These are phyloP conservation scores for Prunus yedoensis DNA, from an alignment of 331 rosid genomes.

Conservation along the genomic window DNA sequence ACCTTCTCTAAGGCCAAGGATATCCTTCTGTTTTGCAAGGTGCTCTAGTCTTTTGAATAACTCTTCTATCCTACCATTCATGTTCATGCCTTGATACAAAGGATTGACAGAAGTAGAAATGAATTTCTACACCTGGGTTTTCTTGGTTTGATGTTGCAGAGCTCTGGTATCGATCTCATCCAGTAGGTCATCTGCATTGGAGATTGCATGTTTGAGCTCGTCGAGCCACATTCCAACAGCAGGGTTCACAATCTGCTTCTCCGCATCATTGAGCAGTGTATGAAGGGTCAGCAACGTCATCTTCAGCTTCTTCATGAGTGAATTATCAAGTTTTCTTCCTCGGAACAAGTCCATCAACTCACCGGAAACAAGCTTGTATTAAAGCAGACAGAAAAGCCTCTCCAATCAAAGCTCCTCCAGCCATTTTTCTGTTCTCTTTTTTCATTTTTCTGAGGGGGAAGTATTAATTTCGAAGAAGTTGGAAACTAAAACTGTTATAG, in stretches of 20 bases:
- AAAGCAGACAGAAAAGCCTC: background rate
- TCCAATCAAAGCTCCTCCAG: background rate
- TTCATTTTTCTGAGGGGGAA: background rate
- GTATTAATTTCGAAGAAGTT: too few species aligned
- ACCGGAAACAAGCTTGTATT: background rate
- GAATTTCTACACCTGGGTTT: slow-evolving; percentile 1
- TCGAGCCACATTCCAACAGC: background rate
- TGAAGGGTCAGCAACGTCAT: background rate
- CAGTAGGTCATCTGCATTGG: slow-evolving; percentile 27
- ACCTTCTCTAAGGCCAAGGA: slow-evolving; percentile 12
- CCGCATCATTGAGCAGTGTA: slow-evolving; percentile 31
- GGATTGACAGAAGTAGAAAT: slow-evolving; percentile 5
- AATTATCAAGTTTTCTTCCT: background rate
- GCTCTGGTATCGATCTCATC: slow-evolving; percentile 7
- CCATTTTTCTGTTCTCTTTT: background rate
- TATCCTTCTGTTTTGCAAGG: background rate
- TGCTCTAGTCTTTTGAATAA: slow-evolving; percentile 19
- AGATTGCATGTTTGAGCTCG: background rate
- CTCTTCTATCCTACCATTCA: background rate
- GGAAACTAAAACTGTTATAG: too few species aligned
- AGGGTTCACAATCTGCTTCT: slow-evolving; percentile 11
- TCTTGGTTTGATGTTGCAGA: background rate
- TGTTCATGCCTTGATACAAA: background rate
- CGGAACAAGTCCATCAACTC: background rate
- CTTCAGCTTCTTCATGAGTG: background rate